Conservation (phyloP, 2,329 filamentous ascomycete species). For the Phoma sp. region DNA sequence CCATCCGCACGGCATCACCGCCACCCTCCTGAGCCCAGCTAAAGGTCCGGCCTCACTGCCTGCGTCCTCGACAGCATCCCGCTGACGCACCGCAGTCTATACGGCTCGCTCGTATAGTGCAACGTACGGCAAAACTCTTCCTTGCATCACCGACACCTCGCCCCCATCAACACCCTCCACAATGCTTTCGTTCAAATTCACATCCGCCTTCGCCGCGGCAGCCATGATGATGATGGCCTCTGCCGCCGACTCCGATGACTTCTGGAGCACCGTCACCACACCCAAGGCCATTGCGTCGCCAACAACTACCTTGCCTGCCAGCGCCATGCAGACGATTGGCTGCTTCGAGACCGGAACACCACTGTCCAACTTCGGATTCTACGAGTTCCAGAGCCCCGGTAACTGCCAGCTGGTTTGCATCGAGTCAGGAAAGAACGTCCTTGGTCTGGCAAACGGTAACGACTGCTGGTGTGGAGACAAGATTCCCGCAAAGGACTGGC, state of each 20-base stretch:
- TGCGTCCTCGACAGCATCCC: slow-evolving; percentile 2
- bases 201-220: slow-evolving; percentile 43
- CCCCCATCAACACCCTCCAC: slow-evolving; percentile 15
- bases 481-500: slow-evolving; percentile 65
- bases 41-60: slow-evolving; percentile 29
- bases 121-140: slow-evolving; percentile 22
- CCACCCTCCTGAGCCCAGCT: slow-evolving; percentile 29
- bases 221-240: slow-evolving; percentile 39
- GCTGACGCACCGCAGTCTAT: slow-evolving; percentile 34
- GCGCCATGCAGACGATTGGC: slow-evolving; percentile 50
- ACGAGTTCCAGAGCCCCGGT: slow-evolving; percentile 62
- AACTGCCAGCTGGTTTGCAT: slow-evolving; percentile 63
- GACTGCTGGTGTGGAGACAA: slow-evolving; percentile 77
- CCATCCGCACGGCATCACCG: slow-evolving; percentile 10
- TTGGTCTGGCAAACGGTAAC: slow-evolving; percentile 66
- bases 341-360: slow-evolving; percentile 61
- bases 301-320: slow-evolving; percentile 37
- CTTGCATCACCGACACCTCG: slow-evolving; percentile 6
- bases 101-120: slow-evolving; percentile 16
- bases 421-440: slow-evolving; percentile 60
- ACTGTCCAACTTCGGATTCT: slow-evolving; percentile 57
- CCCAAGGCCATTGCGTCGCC: slow-evolving; percentile 38
- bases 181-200: slow-evolving; percentile 45
- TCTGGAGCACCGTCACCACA: slow-evolving; percentile 26
- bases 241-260: slow-evolving; percentile 27